phyloP scores from a whole-genome alignment of 2,329 filamentous ascomycete genomes.

The Pseudogymnoascus pannorum region DNA sequence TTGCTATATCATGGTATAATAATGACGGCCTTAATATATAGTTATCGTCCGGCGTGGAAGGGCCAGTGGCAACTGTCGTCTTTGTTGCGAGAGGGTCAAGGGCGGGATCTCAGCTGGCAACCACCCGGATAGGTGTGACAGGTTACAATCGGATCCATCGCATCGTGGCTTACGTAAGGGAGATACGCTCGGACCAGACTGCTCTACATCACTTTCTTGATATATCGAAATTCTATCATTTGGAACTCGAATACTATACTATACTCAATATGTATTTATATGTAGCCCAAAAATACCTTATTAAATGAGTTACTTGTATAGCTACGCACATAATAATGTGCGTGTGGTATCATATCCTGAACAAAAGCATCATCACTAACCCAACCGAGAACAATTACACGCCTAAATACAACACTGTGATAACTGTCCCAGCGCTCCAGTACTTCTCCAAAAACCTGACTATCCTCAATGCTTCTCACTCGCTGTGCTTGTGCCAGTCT shows the following conservation, averaged over 20 bases:
- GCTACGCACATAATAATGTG: neutral
- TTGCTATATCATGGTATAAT: neutral
- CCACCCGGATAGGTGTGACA: neutral
- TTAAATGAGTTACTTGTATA: neutral
- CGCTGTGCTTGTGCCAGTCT: neutral
- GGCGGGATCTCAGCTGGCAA: neutral
- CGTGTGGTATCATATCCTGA: neutral
- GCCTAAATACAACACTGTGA: neutral
- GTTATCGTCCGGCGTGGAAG: neutral
- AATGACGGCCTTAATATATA: neutral
- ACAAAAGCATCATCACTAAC: neutral
- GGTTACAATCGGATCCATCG: neutral
- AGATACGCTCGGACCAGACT: no score
- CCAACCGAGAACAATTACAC: neutral
- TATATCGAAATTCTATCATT: neutral
- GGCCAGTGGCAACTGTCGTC: neutral
- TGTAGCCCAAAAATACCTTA: neutral
- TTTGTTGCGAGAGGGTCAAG: neutral
- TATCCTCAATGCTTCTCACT: neutral
- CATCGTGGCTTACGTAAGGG: neutral
- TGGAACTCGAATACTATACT: neutral
- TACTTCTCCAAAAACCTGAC: neutral
- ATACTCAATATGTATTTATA: no score
- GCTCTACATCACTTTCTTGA: no score
- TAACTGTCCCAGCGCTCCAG: neutral